Conservation (phyloP, 305 asterid species). For the Fraxinus sp. region DNA sequence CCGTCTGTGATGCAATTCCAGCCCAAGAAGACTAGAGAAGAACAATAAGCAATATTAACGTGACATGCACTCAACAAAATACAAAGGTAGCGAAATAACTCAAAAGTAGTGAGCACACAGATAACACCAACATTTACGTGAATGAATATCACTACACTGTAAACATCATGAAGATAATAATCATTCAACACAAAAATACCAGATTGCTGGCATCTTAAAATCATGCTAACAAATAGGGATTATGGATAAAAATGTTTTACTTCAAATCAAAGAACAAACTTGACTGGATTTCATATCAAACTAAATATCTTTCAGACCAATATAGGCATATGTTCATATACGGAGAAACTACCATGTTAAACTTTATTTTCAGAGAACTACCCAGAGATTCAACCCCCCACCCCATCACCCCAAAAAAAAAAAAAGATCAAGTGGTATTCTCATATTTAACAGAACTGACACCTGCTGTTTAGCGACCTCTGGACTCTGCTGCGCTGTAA, state of each 20-base stretch:
- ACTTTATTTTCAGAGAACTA: not conserved
- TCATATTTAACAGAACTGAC: conserved; percentile 5
- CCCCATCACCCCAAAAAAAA: not conserved
- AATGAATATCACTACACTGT: not conserved
- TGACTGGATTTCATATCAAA: conserved; percentile 3
- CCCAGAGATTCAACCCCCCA: not conserved
- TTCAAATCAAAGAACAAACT: not conserved
- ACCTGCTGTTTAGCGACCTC: conserved; percentile 67
- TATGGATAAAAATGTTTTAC: not conserved
- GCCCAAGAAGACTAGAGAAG: conserved; percentile 60
- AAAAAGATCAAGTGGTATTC: not conserved
- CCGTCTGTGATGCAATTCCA: conserved; percentile 49
- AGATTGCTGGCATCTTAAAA: not conserved
- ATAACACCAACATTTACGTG: not conserved
- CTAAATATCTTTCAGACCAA: not conserved
- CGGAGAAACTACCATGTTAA: not conserved
- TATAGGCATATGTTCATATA: not conserved
- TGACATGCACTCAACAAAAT: conserved; percentile 4
- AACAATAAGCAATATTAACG: conserved; percentile 8
- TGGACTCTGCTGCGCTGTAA: conserved; percentile 54
- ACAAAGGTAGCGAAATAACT: not conserved
- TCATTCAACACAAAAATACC: not conserved
- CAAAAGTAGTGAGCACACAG: not conserved
- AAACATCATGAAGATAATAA: not conserved
- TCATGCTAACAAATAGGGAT: conserved; percentile 6